Evolutionary conservation across 169 alveolate species (phyloP).

Genomic region (Plasmodium gonderi): DNA sequence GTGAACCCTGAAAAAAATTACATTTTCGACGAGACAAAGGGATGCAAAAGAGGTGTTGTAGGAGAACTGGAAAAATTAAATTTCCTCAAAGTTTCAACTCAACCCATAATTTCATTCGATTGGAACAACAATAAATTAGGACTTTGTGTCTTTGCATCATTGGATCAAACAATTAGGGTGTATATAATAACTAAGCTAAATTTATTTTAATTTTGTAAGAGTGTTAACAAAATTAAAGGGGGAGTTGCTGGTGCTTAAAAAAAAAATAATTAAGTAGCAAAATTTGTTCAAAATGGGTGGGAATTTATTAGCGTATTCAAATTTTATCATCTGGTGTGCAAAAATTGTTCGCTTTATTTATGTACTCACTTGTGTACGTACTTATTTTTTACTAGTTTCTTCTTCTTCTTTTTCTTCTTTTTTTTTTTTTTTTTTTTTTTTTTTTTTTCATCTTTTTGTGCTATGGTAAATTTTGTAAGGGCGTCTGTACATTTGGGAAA

Average conservation of each 20-base stretch:
- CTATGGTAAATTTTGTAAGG: too few relatives aligned
- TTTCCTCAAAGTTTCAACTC: conserved; percentile 89
- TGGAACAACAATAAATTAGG: conserved; percentile 89
- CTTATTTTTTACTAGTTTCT: not conserved
- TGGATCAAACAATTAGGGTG: conserved; percentile 93
- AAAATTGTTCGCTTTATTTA: not conserved
- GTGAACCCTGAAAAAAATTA: conserved; percentile 84
- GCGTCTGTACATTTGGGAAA: too few relatives aligned
- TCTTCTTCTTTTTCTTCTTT: too few relatives aligned
- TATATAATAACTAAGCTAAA: conserved; percentile 73
- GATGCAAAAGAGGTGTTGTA: conserved; percentile 88
- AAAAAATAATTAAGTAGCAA: not conserved
- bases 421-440: too few relatives aligned
- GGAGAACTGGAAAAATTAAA: conserved; percentile 92
- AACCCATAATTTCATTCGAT: conserved; percentile 93
- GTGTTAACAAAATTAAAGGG: not conserved
- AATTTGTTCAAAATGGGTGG: conserved; percentile 9
- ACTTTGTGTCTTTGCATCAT: conserved; percentile 85
- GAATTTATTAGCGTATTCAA: not conserved
- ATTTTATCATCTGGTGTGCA: not conserved
- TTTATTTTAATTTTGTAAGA: conserved; percentile 24
- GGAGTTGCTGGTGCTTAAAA: not conserved
- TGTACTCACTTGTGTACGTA: not conserved
- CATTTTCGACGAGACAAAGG: conserved; percentile 75
- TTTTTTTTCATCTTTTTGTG: too few relatives aligned